Conservation (phyloP, 2,329 filamentous ascomycete genomes). For the Paecilomyces sp. region DNA sequence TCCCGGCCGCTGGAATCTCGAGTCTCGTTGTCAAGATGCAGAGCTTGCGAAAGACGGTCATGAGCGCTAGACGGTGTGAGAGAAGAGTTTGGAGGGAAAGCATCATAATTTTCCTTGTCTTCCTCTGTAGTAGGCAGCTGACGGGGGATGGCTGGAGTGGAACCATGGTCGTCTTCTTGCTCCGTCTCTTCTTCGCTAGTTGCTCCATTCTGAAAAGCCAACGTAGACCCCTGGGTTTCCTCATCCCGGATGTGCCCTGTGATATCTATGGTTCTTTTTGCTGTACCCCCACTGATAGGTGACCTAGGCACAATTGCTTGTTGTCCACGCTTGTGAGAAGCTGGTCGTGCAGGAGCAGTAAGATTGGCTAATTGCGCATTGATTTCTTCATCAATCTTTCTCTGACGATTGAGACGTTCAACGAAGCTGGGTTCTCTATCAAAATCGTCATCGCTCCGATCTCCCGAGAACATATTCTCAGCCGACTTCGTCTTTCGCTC, state of each 20-base stretch:
- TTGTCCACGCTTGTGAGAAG: conserved; percentile 5
- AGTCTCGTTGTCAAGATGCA: conserved; percentile 20
- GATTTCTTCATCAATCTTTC: conserved; percentile 25
- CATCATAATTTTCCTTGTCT: conserved; percentile 41
- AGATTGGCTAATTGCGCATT: conserved; percentile 28
- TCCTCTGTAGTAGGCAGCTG: conserved; percentile 30
- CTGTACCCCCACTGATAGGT: not conserved
- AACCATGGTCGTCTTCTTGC: conserved; percentile 33
- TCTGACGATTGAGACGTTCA: conserved; percentile 25
- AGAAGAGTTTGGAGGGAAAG: conserved; percentile 17
- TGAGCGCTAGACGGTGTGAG: conserved; percentile 27
- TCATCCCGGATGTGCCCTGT: conserved; percentile 7
- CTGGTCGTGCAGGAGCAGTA: conserved; percentile 22
- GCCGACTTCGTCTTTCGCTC: conserved; percentile 28
- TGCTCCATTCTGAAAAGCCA: conserved; percentile 14
- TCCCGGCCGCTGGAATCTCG: conserved; percentile 2
- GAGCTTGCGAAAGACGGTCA: conserved; percentile 30
- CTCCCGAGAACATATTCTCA: conserved; percentile 24
- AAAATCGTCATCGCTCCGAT: conserved; percentile 36
- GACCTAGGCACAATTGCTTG: conserved; percentile 1
- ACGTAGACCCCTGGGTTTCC: conserved; percentile 12
- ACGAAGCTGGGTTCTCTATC: conserved; percentile 35
- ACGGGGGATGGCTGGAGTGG: conserved; percentile 21
- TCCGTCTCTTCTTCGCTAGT: conserved; percentile 41
- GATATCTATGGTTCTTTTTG: conserved; percentile 4